phyloP scores from a whole-genome alignment of 306 rosid genomes.

The Sicyos edulis region DNA sequence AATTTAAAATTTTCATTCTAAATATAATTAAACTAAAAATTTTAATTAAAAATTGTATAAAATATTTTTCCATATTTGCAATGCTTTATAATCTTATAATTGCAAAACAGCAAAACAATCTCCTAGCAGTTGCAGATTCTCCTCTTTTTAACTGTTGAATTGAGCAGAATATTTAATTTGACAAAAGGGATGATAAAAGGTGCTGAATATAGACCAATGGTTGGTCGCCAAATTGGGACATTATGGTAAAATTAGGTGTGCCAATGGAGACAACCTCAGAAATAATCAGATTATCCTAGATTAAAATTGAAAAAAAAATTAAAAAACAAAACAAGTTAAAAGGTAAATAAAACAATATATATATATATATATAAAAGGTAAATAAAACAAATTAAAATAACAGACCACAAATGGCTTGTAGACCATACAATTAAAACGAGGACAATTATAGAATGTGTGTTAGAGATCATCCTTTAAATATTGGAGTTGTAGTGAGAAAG shows the following conservation, averaged over 20 bases:
- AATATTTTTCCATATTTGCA: too few species aligned
- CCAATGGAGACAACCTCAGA: neutral
- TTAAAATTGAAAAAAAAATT: neutral
- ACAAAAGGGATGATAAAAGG: neutral
- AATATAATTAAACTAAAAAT: too few species aligned
- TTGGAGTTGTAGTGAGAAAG: neutral
- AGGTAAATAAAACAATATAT: neutral
- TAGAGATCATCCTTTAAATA: conserved; percentile 5
- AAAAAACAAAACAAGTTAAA: too few species aligned
- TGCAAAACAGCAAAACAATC: too few species aligned
- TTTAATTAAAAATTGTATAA: too few species aligned
- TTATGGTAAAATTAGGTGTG: neutral
- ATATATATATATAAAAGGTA: neutral
- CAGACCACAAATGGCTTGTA: neutral
- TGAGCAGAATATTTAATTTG: neutral
- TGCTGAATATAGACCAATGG: neutral
- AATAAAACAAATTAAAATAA: neutral
- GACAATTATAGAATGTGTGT: conserved; percentile 11
- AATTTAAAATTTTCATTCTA: too few species aligned
- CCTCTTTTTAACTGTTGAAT: too few species aligned
- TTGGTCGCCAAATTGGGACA: neutral
- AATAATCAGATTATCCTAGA: conserved; percentile 11
- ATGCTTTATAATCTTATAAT: too few species aligned
- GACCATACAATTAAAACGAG: neutral
- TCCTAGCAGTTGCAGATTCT: too few species aligned